Percentiles rank a stretch among this genome's conserved stretches.
Conservation (phyloP, 192 early-diverging fungal genomes). For the Podila epigama region DNA sequence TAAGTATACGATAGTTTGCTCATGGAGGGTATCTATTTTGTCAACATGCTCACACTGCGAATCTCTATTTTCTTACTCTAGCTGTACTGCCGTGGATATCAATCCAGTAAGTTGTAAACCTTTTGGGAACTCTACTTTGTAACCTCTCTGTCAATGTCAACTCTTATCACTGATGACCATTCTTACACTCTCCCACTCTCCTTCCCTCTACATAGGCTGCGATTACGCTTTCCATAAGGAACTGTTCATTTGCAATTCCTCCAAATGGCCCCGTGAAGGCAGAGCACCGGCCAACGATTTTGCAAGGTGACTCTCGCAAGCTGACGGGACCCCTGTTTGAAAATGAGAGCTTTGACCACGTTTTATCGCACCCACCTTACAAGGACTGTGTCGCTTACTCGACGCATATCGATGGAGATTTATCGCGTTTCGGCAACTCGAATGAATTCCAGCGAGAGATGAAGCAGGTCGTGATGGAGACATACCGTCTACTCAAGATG, state of each 20-base stretch:
- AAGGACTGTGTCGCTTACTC: slow-evolving; percentile 92
- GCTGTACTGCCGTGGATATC: slow-evolving; percentile 85
- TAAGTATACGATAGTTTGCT: slow-evolving; percentile 9
- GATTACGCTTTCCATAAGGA: slow-evolving; percentile 82
- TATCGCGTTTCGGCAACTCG: slow-evolving; percentile 80
- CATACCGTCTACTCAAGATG: slow-evolving; percentile 76
- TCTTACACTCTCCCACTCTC: not conserved
- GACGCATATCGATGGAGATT: slow-evolving; percentile 86
- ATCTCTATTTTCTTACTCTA: slow-evolving; percentile 2
- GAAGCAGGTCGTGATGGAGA: slow-evolving; percentile 72
- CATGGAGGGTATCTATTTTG: not conserved
- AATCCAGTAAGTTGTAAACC: slow-evolving; percentile 68
- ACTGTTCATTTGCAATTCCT: slow-evolving; percentile 84
- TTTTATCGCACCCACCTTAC: slow-evolving; percentile 94
- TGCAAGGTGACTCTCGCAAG: slow-evolving; percentile 82
- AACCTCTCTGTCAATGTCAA: not conserved
- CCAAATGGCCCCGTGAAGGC: slow-evolving; percentile 68
- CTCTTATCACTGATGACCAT: not conserved
- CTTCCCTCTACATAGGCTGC: slow-evolving; percentile 59
- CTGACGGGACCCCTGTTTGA: slow-evolving; percentile 72
- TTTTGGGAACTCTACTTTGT: no score
- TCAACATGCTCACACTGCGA: no score
- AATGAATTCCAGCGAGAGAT: slow-evolving; percentile 81
- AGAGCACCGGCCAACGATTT: slow-evolving; percentile 81
- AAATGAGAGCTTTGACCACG: slow-evolving; percentile 81